Evolutionary conservation across 805 yeast species (phyloP).

Genomic region (Candida silvatica): DNA sequence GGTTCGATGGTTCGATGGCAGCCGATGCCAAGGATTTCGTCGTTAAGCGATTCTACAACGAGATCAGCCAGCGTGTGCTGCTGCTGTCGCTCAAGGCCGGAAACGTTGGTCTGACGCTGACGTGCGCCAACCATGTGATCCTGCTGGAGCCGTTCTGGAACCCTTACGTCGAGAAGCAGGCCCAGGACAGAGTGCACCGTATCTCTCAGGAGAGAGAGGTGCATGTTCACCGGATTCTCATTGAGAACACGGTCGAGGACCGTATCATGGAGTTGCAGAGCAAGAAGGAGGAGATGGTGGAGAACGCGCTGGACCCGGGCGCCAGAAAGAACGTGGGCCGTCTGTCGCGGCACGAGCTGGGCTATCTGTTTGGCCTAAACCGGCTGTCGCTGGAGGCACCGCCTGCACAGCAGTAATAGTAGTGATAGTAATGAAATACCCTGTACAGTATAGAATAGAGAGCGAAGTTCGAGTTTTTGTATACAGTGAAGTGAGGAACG

Average conservation of each 20-base stretch:
- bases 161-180: conserved; percentile 95
- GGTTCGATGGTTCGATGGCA: conserved; percentile 82
- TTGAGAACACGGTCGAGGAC: conserved; percentile 75
- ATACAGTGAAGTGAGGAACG: too few relatives aligned
- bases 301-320: conserved; percentile 73
- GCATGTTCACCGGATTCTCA: conserved; percentile 61
- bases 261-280: conserved; percentile 77
- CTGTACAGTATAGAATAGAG: too few relatives aligned
- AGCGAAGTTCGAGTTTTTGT: too few relatives aligned
- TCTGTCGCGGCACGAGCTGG: conserved; percentile 61
- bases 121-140: conserved; percentile 90
- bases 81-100: conserved; percentile 87
- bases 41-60: conserved; percentile 55
- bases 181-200: conserved; percentile 92
- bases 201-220: conserved; percentile 85
- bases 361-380: conserved; percentile 59
- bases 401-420: too few relatives aligned
- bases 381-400: too few relatives aligned
- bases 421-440: too few relatives aligned
- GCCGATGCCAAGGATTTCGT: conserved; percentile 56
- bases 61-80: conserved; percentile 45
- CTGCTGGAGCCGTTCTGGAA: conserved; percentile 97
- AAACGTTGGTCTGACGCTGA: conserved; percentile 87
- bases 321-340: conserved; percentile 57
- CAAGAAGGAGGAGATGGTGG: conserved; percentile 69